Conservation (phyloP, 1,139 yeast species). For the Eremothecium gossypii region DNA sequence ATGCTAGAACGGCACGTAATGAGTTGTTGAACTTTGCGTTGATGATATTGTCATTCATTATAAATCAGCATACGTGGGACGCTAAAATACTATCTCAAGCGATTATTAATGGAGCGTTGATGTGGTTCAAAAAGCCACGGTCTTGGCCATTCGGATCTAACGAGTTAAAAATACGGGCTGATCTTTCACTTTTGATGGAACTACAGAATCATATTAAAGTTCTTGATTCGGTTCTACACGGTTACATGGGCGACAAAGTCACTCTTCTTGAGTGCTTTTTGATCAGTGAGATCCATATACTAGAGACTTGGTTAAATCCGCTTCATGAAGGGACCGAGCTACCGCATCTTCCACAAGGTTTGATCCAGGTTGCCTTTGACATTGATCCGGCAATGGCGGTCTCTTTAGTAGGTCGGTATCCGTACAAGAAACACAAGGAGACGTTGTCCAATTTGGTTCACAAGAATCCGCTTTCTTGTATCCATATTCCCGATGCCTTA, state of each 20-base stretch:
- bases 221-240: slow-evolving; percentile 11
- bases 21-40: slow-evolving; percentile 64
- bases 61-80: slow-evolving; percentile 37
- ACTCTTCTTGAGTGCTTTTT: slow-evolving; percentile 41
- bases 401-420: slow-evolving; percentile 55
- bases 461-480: slow-evolving; percentile 53
- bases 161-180: slow-evolving; percentile 60
- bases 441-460: slow-evolving; percentile 41
- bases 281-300: slow-evolving; percentile 63
- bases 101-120: slow-evolving; percentile 57
- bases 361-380: slow-evolving; percentile 46
- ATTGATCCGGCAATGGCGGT: slow-evolving; percentile 70
- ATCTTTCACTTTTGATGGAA: slow-evolving; percentile 48
- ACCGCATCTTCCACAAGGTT: slow-evolving; percentile 20
- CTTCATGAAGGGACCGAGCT: slow-evolving; percentile 37
- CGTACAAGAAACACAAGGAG: slow-evolving; percentile 35
- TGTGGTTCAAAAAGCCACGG: slow-evolving; percentile 65
- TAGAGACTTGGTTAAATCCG: slow-evolving; percentile 76
- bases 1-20: slow-evolving; percentile 64
- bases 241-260: slow-evolving; percentile 16
- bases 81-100: slow-evolving; percentile 39
- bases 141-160: slow-evolving; percentile 84
- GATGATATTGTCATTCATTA: slow-evolving; percentile 52
- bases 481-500: slow-evolving; percentile 56
- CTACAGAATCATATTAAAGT: slow-evolving; percentile 34